Percentiles rank a stretch among this genome's conserved stretches.
Evolutionary conservation across 139 green algal genomes (phyloP).

Genomic region (Chlorella sorokiniana): DNA sequence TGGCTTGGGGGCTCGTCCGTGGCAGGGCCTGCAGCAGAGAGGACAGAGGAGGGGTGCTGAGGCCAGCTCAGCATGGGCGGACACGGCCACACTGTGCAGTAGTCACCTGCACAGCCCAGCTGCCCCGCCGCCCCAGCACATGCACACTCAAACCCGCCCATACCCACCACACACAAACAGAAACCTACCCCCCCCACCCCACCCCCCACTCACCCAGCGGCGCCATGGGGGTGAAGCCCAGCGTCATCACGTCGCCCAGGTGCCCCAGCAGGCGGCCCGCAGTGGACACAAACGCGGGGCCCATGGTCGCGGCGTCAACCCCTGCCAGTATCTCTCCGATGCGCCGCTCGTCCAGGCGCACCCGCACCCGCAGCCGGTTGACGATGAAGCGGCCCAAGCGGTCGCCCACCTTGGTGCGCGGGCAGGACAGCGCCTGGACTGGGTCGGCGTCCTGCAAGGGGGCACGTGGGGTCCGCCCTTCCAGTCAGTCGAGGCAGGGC

Average conservation of each 20-base stretch:
- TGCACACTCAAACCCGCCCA: neutral
- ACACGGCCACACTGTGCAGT: no score
- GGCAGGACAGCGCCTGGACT: conserved; percentile 34
- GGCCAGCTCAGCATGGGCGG: neutral
- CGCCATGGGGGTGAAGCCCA: conserved; percentile 48
- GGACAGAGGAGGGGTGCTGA: neutral
- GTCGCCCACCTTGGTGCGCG: conserved; percentile 43
- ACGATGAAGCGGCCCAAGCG: conserved; percentile 55
- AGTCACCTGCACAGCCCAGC: no score
- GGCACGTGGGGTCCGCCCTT: neutral
- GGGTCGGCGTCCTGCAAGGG: conserved; percentile 30
- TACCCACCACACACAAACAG: neutral
- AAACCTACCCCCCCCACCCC: neutral
- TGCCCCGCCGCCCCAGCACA: no score
- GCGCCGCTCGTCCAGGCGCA: conserved; percentile 69
- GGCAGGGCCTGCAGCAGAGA: neutral
- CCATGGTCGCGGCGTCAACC: conserved; percentile 44
- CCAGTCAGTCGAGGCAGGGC: no score
- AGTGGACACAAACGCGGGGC: conserved; percentile 42
- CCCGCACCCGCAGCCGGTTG: conserved; percentile 50
- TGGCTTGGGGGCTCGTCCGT: conserved; percentile 12
- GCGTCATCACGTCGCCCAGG: conserved; percentile 70
- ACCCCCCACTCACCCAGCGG: neutral
- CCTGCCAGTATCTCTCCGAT: conserved; percentile 64
- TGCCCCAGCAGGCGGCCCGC: conserved; percentile 54